Evolutionary conservation across 2,329 filamentous ascomycete genomes (phyloP), one percentile per base, ranked within the genome.

Genomic region (Didymellaceae sp.): DNA sequence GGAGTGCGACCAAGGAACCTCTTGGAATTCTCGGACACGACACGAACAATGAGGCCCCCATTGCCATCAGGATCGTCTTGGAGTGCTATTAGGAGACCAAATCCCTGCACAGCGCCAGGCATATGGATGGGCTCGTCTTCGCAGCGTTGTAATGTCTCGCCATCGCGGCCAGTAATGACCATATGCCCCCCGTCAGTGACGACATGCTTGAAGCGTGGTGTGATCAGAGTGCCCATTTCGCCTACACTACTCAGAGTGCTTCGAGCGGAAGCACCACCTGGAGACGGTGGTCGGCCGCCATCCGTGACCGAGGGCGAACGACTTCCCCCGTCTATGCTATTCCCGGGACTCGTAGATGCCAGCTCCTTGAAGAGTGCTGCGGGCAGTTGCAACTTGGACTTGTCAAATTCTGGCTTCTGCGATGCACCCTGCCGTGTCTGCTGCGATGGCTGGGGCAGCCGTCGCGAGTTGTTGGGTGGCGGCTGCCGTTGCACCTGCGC

Each of bases 121-220:
- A 91, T 87, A 58, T 93, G 90, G 20, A 96, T 96, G 0, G 91
- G 91, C 64, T 96, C 91, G 64, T 96, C 91, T 71, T 96, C 91
- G 66, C 91, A 96, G 43, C 85, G 82, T 67, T 95, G 89, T 34
- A 94, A 75, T 1, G 81, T 83, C 2, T 85, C 81, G 2, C 85
- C 87, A 44, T 90, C 86, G 46, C 88, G 82, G 5, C 91, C 91
- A 1, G 90, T 94, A 45, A 96, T 89, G 22, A 96, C 83, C 20
- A 88, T 85, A 74, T 96, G 90, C 0, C 91, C 91, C 13, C 86
- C 88, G 2, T 89, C 85, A 0, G 89, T 91, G 20, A 87, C 77
- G 4, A 89, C 78, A 66, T 96, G 90, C 59, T 86, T 88, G 74
- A 95, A 96, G 2, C 91, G 86, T 18, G 85, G 80, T 1, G 89